These are phyloP conservation scores for Dendrothele bispora DNA, from an alignment of 768 basidiomycete species.

Conservation along the genomic window DNA sequence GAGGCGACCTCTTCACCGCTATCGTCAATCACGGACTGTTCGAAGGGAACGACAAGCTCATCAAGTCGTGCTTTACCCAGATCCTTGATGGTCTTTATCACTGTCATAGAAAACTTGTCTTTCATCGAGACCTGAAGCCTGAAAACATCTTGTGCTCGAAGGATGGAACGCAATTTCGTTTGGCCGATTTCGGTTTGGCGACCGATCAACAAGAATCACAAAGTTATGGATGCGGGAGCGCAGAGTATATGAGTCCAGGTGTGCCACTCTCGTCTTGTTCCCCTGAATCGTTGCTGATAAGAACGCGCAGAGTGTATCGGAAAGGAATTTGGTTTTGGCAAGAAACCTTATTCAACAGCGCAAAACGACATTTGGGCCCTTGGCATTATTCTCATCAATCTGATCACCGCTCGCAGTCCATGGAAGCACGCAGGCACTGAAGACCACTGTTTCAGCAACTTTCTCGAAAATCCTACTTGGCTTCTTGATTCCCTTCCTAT, in stretches of 20 bases:
- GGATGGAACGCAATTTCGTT: conserved; percentile 37
- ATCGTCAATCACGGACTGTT: conserved; percentile 40
- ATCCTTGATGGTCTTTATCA: conserved; percentile 56
- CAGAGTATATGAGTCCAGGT: conserved; percentile 33
- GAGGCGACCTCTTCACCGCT: conserved; percentile 48
- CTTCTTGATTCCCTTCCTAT: conserved; percentile 52
- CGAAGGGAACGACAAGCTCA: conserved; percentile 43
- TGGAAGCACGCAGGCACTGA: conserved; percentile 42
- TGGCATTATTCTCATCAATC: conserved; percentile 54
- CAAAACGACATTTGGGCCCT: conserved; percentile 37
- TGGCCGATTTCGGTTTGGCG: conserved; percentile 59
- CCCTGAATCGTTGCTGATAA: background rate
- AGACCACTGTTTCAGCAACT: conserved; percentile 6
- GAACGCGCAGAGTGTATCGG: conserved; percentile 6
- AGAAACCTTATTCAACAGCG: background rate
- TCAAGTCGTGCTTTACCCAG: conserved; percentile 50
- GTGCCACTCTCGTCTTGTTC: background rate
- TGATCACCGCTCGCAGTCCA: conserved; percentile 50
- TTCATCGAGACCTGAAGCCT: conserved; percentile 58
- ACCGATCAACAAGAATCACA: conserved; percentile 25
- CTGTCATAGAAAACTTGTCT: conserved; percentile 53
- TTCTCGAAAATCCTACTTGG: conserved; percentile 37
- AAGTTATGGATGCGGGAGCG: conserved; percentile 34
- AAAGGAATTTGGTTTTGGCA: background rate
- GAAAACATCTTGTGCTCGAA: conserved; percentile 50